Percentiles rank a stretch among this genome's conserved stretches.
Evolutionary conservation across 2,329 filamentous ascomycete species (phyloP).

Genomic region (Piedraia hortae): DNA sequence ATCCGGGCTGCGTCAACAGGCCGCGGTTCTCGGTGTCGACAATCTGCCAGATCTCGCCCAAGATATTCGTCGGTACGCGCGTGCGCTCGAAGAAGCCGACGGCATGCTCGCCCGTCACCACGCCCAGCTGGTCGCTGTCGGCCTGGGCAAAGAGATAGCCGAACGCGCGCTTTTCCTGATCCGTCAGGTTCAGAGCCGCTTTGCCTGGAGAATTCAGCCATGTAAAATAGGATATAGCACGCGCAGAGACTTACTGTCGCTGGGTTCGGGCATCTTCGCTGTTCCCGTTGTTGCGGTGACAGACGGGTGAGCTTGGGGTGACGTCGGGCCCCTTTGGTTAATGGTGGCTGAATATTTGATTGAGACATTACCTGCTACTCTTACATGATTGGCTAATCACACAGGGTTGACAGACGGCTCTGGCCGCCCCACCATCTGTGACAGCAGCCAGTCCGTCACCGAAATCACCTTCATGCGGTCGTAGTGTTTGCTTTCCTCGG

Average conservation of each 20-base stretch:
- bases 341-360: too few species aligned
- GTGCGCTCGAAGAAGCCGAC: constrained; percentile 98
- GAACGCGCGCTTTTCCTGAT: constrained; percentile 84
- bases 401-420: too few species aligned
- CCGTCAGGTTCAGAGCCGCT: constrained; percentile 35
- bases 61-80: constrained; percentile 52
- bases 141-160: constrained; percentile 80
- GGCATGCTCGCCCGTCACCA: constrained; percentile 84
- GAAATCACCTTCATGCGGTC: constrained; percentile 70
- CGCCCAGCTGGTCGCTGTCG: constrained; percentile 70
- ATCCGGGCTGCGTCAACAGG: constrained; percentile 73
- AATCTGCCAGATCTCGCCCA: constrained; percentile 98
- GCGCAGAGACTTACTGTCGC: too few species aligned
- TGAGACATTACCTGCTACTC: too few species aligned
- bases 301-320: too few species aligned
- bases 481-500: constrained; percentile 57
- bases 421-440: constrained; percentile 34
- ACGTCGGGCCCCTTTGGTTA: too few species aligned
- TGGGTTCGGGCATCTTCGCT: constrained; percentile 4
- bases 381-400: too few species aligned
- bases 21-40: constrained; percentile 91
- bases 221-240: too few species aligned
- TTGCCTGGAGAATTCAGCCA: too few species aligned
- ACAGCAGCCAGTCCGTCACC: constrained; percentile 80
- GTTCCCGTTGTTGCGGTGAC: too few species aligned